These are phyloP conservation scores for Picochlorum sp. DNA, from an alignment of 139 green algal species.

Conservation along the genomic window DNA sequence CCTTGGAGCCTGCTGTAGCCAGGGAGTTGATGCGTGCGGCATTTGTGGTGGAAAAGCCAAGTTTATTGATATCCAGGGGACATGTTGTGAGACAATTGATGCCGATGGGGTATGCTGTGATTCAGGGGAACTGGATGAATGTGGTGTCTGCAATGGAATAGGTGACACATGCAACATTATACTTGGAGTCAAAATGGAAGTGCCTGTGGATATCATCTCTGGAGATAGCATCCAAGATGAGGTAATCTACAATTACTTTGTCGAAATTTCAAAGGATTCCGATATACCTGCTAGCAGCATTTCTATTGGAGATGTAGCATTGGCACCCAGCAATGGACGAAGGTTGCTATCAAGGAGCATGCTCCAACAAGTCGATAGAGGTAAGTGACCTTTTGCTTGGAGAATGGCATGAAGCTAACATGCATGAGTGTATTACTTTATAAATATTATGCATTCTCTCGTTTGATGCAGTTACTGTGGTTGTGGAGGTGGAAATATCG, in stretches of 20 bases:
- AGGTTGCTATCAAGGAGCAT: not conserved
- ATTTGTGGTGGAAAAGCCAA: slow-evolving; percentile 27
- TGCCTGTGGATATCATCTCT: not conserved
- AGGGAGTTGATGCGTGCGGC: slow-evolving; percentile 32
- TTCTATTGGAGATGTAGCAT: not conserved
- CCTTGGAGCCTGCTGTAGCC: slow-evolving; percentile 25
- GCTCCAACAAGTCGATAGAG: not conserved
- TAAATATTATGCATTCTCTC: too few relatives aligned
- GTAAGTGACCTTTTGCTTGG: too few relatives aligned
- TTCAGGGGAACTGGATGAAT: slow-evolving; percentile 33
- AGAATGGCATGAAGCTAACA: too few relatives aligned
- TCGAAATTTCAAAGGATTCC: not conserved
- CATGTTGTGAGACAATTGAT: slow-evolving; percentile 26
- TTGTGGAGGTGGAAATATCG: not conserved
- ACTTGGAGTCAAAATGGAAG: slow-evolving; percentile 14
- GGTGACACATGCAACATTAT: slow-evolving; percentile 21
- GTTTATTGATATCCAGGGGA: slow-evolving; percentile 23
- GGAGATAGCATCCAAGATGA: slow-evolving; percentile 4
- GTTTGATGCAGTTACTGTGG: not conserved
- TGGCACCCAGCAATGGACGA: not conserved
- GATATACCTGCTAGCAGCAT: not conserved
- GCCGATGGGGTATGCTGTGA: slow-evolving; percentile 36
- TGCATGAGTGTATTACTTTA: too few relatives aligned
- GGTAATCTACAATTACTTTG: not conserved
- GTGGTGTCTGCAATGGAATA: slow-evolving; percentile 37